Evolutionary conservation across 2,329 filamentous ascomycete genomes (phyloP).

Genomic region (Fusarium falciforme): DNA sequence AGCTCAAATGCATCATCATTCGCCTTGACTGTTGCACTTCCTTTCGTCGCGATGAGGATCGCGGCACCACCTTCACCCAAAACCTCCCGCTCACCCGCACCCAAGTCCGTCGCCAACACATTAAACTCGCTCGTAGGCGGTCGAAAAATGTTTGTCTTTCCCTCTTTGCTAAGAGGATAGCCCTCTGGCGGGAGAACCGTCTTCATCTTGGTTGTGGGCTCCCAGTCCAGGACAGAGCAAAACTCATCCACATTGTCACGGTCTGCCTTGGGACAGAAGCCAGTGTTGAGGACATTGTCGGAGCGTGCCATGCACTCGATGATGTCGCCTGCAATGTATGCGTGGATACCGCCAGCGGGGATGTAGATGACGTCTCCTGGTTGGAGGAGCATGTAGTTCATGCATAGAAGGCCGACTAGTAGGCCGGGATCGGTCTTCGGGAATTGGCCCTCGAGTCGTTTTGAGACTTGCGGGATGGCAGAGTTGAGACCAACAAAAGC

Average conservation of each 20-base stretch:
- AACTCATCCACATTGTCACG: slow-evolving; percentile 75
- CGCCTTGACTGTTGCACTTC: slow-evolving; percentile 33
- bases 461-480: slow-evolving; percentile 74
- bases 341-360: slow-evolving; percentile 79
- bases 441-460: slow-evolving; percentile 74
- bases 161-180: slow-evolving; percentile 64
- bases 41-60: slow-evolving; percentile 39
- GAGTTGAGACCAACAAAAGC: slow-evolving; percentile 60
- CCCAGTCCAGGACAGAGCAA: slow-evolving; percentile 71
- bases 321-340: slow-evolving; percentile 78
- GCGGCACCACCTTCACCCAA: slow-evolving; percentile 35
- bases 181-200: slow-evolving; percentile 63
- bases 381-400: slow-evolving; percentile 77
- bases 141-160: slow-evolving; percentile 71
- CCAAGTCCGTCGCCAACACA: slow-evolving; percentile 71
- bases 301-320: slow-evolving; percentile 83
- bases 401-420: slow-evolving; percentile 76
- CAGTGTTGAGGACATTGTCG: slow-evolving; percentile 80
- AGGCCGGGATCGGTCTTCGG: slow-evolving; percentile 71
- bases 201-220: slow-evolving; percentile 67
- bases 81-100: slow-evolving; percentile 67
- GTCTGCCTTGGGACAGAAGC: slow-evolving; percentile 76
- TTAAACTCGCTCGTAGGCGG: slow-evolving; percentile 80
- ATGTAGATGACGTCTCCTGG: slow-evolving; percentile 77
- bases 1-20: slow-evolving; percentile 36